Evolutionary conservation across 768 basidiomycete genomes (phyloP), one percentile per base, ranked within the genome.

Genomic region (Lyophyllum decastes): DNA sequence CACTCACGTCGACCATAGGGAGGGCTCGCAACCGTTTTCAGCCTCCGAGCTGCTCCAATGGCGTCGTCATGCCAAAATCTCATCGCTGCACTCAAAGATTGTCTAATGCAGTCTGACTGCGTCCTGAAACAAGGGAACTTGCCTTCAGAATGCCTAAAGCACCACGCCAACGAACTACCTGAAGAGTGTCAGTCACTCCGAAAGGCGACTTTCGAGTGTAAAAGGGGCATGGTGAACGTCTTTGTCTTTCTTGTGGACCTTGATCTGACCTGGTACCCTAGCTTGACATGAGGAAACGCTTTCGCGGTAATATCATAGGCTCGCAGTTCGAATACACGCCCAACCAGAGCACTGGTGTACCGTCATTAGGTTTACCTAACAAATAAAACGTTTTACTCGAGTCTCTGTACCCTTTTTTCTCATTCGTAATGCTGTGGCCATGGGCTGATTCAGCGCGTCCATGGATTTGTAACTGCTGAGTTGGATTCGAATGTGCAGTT

Each of bases 141-240:
- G n/a, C 94, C 94, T 7, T 94, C 92, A 0, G 89, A 92, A 30
- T 96, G 94, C 72, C 80, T 96, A 48, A 85, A 82, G 64, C 68
- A 90, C 25, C 90, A 95, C 72, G 75, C 72, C 22, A 76, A 87
- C 53, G 88, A 93, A 61, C 79, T 96, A 24, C 93, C 94, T 2
- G 86, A 90, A 63, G 81, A 89, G 64, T 96, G 94, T 69, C 84
- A 85, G 68, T 81, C 85, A 25, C 74, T 96, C 54, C 81, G 94
- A 51, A 86, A 85, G 71, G 91, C 92, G 11, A 87, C 90, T 0
- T 94, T 90, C 64, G 92, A 95, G 62, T 96, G 94, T 76, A 96
- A 96, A 72, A 81, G 92, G 57, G 91, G 88, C 43, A 90, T 93
- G 90, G 92, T 93, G 57, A 57, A 85, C 41, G 30, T 16, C 12